Evolutionary conservation across 768 basidiomycete species (phyloP).

Genomic region (Tylopilus sp.): DNA sequence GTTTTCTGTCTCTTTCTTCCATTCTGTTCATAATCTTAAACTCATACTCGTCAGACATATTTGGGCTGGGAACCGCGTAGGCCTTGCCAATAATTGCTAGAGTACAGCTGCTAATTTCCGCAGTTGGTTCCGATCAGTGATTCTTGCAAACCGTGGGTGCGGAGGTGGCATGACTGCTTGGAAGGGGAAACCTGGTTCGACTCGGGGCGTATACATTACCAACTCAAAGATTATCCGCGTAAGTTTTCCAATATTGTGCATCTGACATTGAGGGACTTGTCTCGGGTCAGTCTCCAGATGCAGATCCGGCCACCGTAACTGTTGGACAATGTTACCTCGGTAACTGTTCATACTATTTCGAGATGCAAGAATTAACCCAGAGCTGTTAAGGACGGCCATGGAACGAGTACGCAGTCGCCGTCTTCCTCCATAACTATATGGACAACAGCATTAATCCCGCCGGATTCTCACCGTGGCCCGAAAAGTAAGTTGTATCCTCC

Average conservation of each 20-base stretch:
- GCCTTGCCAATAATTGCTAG: neutral
- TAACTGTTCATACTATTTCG: slow-evolving; percentile 4
- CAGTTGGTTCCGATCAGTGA: slow-evolving; percentile 59
- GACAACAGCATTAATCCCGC: slow-evolving; percentile 49
- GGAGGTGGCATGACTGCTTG: slow-evolving; percentile 66
- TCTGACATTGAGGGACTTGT: neutral
- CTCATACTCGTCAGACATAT: slow-evolving; percentile 8
- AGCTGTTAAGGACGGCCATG: slow-evolving; percentile 45
- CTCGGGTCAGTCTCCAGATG: slow-evolving; percentile 62
- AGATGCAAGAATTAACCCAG: neutral
- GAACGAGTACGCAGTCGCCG: slow-evolving; percentile 55
- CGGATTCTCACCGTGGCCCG: slow-evolving; percentile 48
- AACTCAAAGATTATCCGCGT: slow-evolving; percentile 56
- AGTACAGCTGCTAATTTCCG: neutral
- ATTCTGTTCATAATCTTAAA: neutral
- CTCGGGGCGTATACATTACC: slow-evolving; percentile 52
- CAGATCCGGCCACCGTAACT: slow-evolving; percentile 46
- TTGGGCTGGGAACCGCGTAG: slow-evolving; percentile 12
- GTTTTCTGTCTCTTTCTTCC: slow-evolving; percentile 17
- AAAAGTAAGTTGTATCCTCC: slow-evolving; percentile 11
- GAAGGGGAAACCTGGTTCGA: slow-evolving; percentile 45
- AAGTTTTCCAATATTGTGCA: slow-evolving; percentile 15
- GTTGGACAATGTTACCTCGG: slow-evolving; percentile 50
- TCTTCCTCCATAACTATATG: slow-evolving; percentile 56
- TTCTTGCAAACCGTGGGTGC: slow-evolving; percentile 59